Evolutionary conservation across 441 rosid species (phyloP), one percentile per base, ranked within the genome.

Genomic region (Adansonia rubrostipa): DNA sequence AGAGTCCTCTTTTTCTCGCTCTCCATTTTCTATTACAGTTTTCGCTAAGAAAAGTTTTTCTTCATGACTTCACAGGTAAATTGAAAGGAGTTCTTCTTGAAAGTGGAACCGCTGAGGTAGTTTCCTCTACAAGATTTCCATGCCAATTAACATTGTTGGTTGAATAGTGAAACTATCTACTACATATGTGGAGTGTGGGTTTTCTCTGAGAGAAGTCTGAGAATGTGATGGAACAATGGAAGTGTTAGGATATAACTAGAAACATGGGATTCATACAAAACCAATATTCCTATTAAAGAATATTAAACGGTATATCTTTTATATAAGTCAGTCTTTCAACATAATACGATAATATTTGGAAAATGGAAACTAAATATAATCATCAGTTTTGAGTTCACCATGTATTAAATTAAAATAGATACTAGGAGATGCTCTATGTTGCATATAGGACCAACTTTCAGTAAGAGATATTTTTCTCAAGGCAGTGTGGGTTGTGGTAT

Each of bases 71-170:
- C 10, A 50, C 90, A 93, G 99, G 98, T 50, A 92, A 90, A 85
- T 78, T 95, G 88, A 95, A 92, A 87, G 98, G 98, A 80, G 95
- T 93, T 75, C 92, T 95, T 54, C 87, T 95, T 17, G 99, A 93
- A 89, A 95, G 98, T 17, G 98, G 99, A 76, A 91, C 91, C 61
- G 86, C 96, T 19, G 98, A 95, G 97, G 99, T 95, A 90, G 65
- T 73, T 64, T 53, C 47, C 19, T 77, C 71, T 51, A 14, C 66
- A 20, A n/a, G 19, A 28, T 50, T 74, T 65, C 47, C 15, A 7
- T 70, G 45, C 60, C 61, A 50, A 13, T 70, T 51, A 71, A 22
- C 74, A 51, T 51, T 71, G 24, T 53, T 53, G 62, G 24, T 17
- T 71, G 62, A 28, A 51, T 51, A 15, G 42, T 48, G 5, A 6